Base-by-base conservation (phyloP, 805 yeast species). In the Saturnispora kantuleensis region DNA sequence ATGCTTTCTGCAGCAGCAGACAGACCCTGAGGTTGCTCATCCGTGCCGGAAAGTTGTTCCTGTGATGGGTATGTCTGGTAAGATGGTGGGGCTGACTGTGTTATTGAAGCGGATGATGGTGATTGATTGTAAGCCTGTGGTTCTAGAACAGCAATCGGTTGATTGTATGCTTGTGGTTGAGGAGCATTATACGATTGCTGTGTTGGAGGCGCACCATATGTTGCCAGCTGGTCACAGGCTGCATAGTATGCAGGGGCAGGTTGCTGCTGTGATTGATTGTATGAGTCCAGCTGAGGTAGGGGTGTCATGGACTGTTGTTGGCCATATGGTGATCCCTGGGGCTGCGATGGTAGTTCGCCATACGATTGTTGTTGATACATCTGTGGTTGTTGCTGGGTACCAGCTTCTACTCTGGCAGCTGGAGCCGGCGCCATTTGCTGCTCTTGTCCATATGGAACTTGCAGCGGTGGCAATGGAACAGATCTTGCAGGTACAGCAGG, bases 291-390 rank as follows among this genome's bases (percentile, higher is more conserved):
- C 26, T 7, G 26, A 21, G 26, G 26, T 21, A 21, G 26, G 26
- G 34, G 34, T 31, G 34, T 8, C n/a, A 31, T 31, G 28, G 31
- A 43, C 32, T 38, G 51, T 12, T 46, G 41, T 34, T 47, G 54
- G 18, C 39, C 45, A 7, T 38, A 40, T 11, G 40, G 33, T 32
- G 40, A 42, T 16, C 12, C 44, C 35, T 42, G 51, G 10, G 44
- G 48, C 28, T 45, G 39, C n/a, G 29, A 35, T 38, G 35, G 35
- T 2, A 21, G 26, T 21, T 21, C 26, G 8, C 26, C 6, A 21
- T 21, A 5, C 5, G 26, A 21, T 44, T 42, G 39, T n/a, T 38
- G 44, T 35, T 38, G 46, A 30, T 30, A 49, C 16, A 35, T 15
- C 15, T 32, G 46, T 10, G 30, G 38, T 21, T 36, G 42, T 29